These are phyloP conservation scores for Schizosaccharomyces versatilis DNA, from an alignment of 1,139 yeast genomes.

Conservation along the genomic window DNA sequence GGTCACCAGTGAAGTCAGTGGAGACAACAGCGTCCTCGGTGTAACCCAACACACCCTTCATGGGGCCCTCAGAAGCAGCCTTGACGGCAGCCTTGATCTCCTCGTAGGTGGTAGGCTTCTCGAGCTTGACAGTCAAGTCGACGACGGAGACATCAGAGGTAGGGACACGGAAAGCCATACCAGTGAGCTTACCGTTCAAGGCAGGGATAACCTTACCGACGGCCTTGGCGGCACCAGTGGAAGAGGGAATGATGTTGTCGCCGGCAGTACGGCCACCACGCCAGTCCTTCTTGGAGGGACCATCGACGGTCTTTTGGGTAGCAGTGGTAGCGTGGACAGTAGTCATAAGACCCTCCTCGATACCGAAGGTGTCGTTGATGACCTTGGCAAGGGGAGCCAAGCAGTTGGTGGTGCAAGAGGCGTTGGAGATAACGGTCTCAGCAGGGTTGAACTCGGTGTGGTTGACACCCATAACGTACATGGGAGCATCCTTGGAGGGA, in stretches of 20 bases:
- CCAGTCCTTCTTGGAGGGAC: slow-evolving; percentile 88
- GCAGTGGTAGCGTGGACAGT: slow-evolving; percentile 81
- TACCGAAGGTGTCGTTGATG: slow-evolving; percentile 55
- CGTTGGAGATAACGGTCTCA: slow-evolving; percentile 55
- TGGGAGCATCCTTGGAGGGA: slow-evolving; percentile 73
- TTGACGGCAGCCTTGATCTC: slow-evolving; percentile 53
- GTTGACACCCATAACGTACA: slow-evolving; percentile 73
- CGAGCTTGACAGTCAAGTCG: slow-evolving; percentile 47
- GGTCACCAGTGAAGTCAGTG: slow-evolving; percentile 58
- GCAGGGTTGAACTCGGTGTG: slow-evolving; percentile 49
- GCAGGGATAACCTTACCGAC: slow-evolving; percentile 79
- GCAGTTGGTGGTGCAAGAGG: slow-evolving; percentile 82
- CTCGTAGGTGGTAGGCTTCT: slow-evolving; percentile 48
- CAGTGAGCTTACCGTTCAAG: slow-evolving; percentile 73
- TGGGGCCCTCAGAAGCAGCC: slow-evolving; percentile 43
- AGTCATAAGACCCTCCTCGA: slow-evolving; percentile 77
- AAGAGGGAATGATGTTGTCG: slow-evolving; percentile 72
- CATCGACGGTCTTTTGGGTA: slow-evolving; percentile 77
- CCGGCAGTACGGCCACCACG: slow-evolving; percentile 87
- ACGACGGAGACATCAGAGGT: slow-evolving; percentile 69
- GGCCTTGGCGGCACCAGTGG: slow-evolving; percentile 87
- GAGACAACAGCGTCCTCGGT: slow-evolving; percentile 76
- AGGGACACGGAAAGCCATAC: slow-evolving; percentile 75
- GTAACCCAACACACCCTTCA: slow-evolving; percentile 62
- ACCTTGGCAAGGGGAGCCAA: slow-evolving; percentile 76